Conservation (phyloP, 1,284 basidiomycete species). For the Puccinia sorghi region DNA sequence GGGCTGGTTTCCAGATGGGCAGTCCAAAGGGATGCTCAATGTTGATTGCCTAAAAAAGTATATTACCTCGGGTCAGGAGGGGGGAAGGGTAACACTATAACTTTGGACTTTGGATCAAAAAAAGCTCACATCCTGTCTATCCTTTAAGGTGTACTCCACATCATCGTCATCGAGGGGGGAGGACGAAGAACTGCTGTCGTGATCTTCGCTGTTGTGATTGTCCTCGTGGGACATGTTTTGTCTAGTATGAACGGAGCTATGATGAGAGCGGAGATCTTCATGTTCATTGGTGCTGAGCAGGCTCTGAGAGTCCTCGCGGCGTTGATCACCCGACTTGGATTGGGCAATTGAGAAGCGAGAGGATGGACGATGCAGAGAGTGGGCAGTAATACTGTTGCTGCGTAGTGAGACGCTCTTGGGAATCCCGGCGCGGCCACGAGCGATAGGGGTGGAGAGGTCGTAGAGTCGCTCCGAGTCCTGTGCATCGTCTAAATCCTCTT, state of each 20-base stretch:
- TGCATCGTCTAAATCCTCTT: conserved; percentile 8
- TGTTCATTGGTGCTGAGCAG: not conserved
- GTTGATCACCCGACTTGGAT: conserved; percentile 6
- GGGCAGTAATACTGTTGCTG: conserved; percentile 45
- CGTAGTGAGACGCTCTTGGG: conserved; percentile 49
- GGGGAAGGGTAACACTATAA: too few relatives aligned
- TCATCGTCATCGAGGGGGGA: conserved; percentile 66
- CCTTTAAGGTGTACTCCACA: conserved; percentile 85
- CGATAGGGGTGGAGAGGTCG: conserved; percentile 50
- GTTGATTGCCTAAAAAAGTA: conserved; percentile 57
- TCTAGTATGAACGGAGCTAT: conserved; percentile 7
- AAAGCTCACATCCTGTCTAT: conserved; percentile 80
- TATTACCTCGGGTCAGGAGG: not conserved
- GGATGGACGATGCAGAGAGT: conserved; percentile 23
- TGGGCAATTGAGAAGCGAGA: not conserved
- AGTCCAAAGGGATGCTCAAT: conserved; percentile 94
- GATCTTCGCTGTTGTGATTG: conserved; percentile 3
- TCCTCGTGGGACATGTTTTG: not conserved
- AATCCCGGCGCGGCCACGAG: conserved; percentile 52
- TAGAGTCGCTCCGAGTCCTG: conserved; percentile 54
- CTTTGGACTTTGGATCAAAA: not conserved
- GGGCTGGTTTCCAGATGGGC: conserved; percentile 98
- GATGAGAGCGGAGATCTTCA: conserved; percentile 1
- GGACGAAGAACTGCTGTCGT: not conserved
- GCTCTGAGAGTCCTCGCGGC: conserved; percentile 5